Base-by-base conservation (phyloP, 2,329 filamentous ascomycete species). In the Fusarium pininemorale region DNA sequence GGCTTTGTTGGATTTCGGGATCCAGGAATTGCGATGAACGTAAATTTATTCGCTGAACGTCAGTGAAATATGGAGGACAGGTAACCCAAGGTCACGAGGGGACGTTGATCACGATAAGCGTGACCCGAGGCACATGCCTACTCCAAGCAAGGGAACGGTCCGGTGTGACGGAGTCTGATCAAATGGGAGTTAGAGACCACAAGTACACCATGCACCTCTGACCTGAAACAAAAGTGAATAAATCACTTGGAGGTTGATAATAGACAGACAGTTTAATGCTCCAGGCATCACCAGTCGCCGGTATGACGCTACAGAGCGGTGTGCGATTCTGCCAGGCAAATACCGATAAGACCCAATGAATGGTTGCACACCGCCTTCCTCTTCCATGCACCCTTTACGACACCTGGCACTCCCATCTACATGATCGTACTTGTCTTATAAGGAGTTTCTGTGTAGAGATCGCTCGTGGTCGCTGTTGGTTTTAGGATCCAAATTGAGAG, bases 301-400 rank as follows among this genome's bases (percentile, higher is more conserved):
- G 75, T 75, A 79, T 79, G 77, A 79, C 77, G 77, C 73, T 70
- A 63, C 44, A 78, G 66, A 68, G 77, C 77, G 77, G 77, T 79
- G 71, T 69, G 41, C 12, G 22, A 22, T 79, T 78, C 69, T 78
- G 77, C 77, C 77, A 63, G 77, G 69, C 67, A 72, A 75, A 77
- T 74, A 45, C 41, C 58, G 64, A 78, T 64, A 67, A 75, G 71
- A 60, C 53, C 70, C 58, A 51, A 54, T 39, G 51, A 41, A 16
- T 66, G 24, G 47, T 30, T 26, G 7, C 26, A 63, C 69, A 79
- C 77, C 77, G 77, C 77, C 77, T 79, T 59, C 77, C 69, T 39
- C 22, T 76, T 70, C 45, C 54, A 69, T 66, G 50, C 48, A 42
- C 22, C 58, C 56, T 61, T 78, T 66, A 57, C 77, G 74, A 78